Evolutionary conservation across 208 protist species (phyloP), one percentile per base, ranked within the genome.

Genomic region (Acanthamoeba sp.): DNA sequence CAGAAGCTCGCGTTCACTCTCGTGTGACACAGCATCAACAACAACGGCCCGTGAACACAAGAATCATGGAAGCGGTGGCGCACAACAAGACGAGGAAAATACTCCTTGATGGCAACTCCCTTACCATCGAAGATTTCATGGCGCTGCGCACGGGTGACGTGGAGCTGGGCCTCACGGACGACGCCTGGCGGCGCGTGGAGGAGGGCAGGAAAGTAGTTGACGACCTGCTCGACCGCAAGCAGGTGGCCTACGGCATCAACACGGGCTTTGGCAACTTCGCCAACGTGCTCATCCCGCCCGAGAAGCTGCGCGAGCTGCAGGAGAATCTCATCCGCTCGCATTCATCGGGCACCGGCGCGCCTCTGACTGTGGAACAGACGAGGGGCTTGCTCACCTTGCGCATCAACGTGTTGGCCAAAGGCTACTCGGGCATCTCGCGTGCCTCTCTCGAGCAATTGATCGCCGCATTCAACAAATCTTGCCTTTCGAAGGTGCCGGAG

Each of bases 251-350:
- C 93, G 97, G 97, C 40, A 97, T 98, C 42, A 98, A 97, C 78
- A 98, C 97, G 34, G 97, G 97, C 48, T 98, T 98, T 94, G 97
- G 97, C 59, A 96, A 97, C 36, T 98, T 98, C 73, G 96, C 96
- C 40, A 96, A 95, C 48, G 97, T 97, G 24, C 94, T 95, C 29
- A 98, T 98, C 48, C 80, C 96, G 40, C 91, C 94, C 32, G 94
- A 98, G 42, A 91, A 98, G n/a, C 69, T 98, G 42, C 71, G 93
- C 78, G 22, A 94, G 16, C 94, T 98, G 62, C 97, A 98, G 94
- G 40, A 95, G 27, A 98, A 98, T 94, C 96, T 98, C 73, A 97
- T 98, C 89, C 96, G 97, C 59, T 98, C 97, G 6, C 98, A 98
- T 96, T 78, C 88, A 29, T 82, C 96, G 29, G 97, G 98, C 80